Percentiles rank a stretch among this genome's conserved stretches.
phyloP scores from a whole-genome alignment of 1,284 basidiomycete genomes.

The Kalmanozyma brasiliensis region DNA sequence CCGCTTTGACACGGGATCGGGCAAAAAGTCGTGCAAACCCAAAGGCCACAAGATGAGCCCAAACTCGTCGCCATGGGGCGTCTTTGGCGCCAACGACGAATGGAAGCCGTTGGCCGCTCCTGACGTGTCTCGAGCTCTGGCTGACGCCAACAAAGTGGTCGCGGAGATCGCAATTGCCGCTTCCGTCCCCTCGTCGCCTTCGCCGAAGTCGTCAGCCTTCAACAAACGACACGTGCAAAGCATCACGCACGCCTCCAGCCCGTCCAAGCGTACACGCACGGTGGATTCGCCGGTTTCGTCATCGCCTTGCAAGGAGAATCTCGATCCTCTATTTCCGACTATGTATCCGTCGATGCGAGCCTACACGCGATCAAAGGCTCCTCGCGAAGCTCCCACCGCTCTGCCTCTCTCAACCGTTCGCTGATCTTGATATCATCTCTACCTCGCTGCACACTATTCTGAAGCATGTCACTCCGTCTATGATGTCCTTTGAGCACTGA shows the following conservation, averaged over 20 bases:
- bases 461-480: no score
- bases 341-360: constrained; percentile 34
- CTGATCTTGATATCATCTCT: neutral
- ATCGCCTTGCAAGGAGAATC: constrained; percentile 34
- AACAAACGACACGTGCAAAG: constrained; percentile 21
- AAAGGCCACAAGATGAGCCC: constrained; percentile 45
- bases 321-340: constrained; percentile 5
- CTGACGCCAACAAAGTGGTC: constrained; percentile 34
- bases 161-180: constrained; percentile 4
- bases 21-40: constrained; percentile 32
- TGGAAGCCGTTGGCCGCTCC: constrained; percentile 44
- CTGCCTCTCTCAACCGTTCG: constrained; percentile 32
- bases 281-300: neutral
- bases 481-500: no score
- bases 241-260: constrained; percentile 2
- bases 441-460: constrained; percentile 1
- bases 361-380: constrained; percentile 13
- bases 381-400: constrained; percentile 28
- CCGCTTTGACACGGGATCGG: constrained; percentile 42
- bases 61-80: constrained; percentile 38
- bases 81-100: constrained; percentile 39
- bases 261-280: constrained; percentile 22
- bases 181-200: neutral
- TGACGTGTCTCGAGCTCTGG: constrained; percentile 36
- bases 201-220: constrained; percentile 9